Evolutionary conservation across 202 grass and related monocot genomes (phyloP), one percentile per base, ranked within the genome.

Genomic region (Musa balbisiana): DNA sequence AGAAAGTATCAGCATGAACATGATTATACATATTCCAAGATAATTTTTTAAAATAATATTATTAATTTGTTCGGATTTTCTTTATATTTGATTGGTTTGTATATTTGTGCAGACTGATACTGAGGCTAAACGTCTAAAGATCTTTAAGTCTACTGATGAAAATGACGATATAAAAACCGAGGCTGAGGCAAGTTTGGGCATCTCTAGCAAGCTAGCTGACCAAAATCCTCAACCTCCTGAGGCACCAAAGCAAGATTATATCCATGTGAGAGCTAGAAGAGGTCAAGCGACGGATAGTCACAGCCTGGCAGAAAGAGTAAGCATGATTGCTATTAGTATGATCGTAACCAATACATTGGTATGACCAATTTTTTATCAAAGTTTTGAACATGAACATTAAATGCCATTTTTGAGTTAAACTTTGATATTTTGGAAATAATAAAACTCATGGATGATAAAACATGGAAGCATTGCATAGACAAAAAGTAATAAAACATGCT

Each of bases 271-370:
- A 78, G 93, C 93, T 85, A 89, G 93, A 85, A 91, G 93, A 66
- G 93, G 93, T 64, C 93, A 93, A 89, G 93, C 93, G 54, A 97
- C 93, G 24, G 93, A 97, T 53, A 97, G 90, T 72, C 93, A 97
- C 78, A 97, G 93, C 73, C 90, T 97, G 63, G 90, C 93, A 55
- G 93, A 97, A 87, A 87, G 93, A 87, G 93, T 97, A 85, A 84
- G 93, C 77, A 75, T 59, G 0, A 62, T 23, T 75, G 11, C 11
- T n/a, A 16, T 49, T 14, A 15, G 24, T 2, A 66, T 12, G 13
- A 66, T 13, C 63, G 25, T 27, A 66, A 29, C 33, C 33, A 43
- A 43, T 43, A 43, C 33, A 43, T 43, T 43, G 33, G 33, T 43
- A 43, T 43, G 5, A 43, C 33, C 33, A 43, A 43, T 43, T 43